Base-by-base conservation (phyloP, 139 green algal genomes). In the Tetraselmis striata region DNA sequence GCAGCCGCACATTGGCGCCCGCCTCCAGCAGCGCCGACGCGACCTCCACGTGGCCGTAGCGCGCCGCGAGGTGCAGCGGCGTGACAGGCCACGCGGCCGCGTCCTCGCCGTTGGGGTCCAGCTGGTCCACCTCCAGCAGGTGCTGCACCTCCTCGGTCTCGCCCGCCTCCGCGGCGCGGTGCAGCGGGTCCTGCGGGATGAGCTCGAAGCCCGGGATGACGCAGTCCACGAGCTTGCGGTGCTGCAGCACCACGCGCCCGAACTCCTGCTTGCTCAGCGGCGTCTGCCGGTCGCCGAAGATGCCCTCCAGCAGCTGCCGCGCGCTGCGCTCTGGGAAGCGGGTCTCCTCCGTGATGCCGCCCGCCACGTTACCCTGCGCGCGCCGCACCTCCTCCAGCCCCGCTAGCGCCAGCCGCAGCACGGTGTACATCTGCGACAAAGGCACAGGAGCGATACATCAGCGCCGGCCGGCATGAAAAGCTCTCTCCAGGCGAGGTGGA, bases 61-160 rank as follows among this genome's bases (percentile, higher is more conserved):
- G 80, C 30, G 76, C 80, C 59, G 84, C 84, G 26, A 87, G 84
- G 77, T 87, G 84, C 75, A 87, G 76, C 58, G 84, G 84, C 2
- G 84, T 87, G 75, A 76, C 81, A 26, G 84, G 84, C 23, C 26
- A 87, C 18, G 24, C 22, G 25, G 75, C 28, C 25, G 31, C 84
- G 84, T 87, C 84, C 18, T 31, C 28, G 24, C 84, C 84, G 80
- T 87, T 75, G n/a, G 76, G n/a, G 75, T 84, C 75, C 23, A 87
- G 32, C 45, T 31, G 25, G 59, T 87, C 84, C 76, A 80, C 59
- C 31, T 84, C 29, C 29, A 87, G 28, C 75, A 87, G 80, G 76
- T 84, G 84, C 28, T 26, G n/a, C 27, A 75, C 45, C 76, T 87
- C 84, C 29, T 80, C 76, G 24, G 75, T 25, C 76, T 87, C 84